phyloP scores from a whole-genome alignment of 768 basidiomycete genomes.

The Russula foetens region DNA sequence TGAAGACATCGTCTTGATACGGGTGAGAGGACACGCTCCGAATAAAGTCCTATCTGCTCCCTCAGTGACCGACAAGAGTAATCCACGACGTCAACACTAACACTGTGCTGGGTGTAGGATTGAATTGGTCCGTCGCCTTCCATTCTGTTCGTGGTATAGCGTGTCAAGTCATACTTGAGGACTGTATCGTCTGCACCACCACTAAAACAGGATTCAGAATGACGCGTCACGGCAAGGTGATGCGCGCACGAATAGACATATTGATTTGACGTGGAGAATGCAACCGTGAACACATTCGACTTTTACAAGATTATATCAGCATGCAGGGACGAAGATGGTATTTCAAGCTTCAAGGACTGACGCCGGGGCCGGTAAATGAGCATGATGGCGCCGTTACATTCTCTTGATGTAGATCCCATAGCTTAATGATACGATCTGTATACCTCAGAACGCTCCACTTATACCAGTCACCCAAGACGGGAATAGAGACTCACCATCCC shows the following conservation, averaged over 20 bases:
- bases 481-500: slow-evolving; percentile 27
- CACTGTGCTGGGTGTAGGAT: slow-evolving; percentile 21
- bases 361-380: slow-evolving; percentile 25
- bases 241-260: slow-evolving; percentile 57
- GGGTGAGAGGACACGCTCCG: slow-evolving; percentile 60
- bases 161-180: slow-evolving; percentile 15
- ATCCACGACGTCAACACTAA: slow-evolving; percentile 12
- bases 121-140: background rate
- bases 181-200: slow-evolving; percentile 14
- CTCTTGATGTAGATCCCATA: slow-evolving; percentile 34
- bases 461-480: background rate
- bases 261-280: slow-evolving; percentile 59
- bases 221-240: background rate
- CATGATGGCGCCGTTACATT: slow-evolving; percentile 23
- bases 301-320: slow-evolving; percentile 23
- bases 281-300: slow-evolving; percentile 64
- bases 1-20: slow-evolving; percentile 54
- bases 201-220: background rate
- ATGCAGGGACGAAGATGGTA: background rate
- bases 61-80: slow-evolving; percentile 7
- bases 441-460: background rate
- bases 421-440: slow-evolving; percentile 27
- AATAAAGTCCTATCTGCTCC: slow-evolving; percentile 45
- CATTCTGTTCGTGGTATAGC: background rate
- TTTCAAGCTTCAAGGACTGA: slow-evolving; percentile 17